Evolutionary conservation across 192 early-diverging fungal species (phyloP).

Genomic region (Coemansia sp.): DNA sequence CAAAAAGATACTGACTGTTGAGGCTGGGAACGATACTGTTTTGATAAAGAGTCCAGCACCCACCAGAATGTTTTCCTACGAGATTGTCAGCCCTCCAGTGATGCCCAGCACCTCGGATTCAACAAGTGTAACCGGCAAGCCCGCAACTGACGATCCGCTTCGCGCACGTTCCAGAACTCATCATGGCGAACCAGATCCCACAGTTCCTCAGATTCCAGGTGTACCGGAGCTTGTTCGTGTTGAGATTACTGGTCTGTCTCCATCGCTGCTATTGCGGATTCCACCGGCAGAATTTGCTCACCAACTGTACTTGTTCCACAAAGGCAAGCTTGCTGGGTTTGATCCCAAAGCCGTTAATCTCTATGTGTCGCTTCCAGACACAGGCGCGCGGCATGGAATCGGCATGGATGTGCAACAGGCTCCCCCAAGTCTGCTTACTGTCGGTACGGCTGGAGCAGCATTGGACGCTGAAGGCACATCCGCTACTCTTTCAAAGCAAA

Average conservation of each 20-base stretch:
- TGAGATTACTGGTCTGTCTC: conserved; percentile 63
- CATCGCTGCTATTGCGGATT: conserved; percentile 62
- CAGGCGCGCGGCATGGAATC: not conserved
- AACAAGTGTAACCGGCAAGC: not conserved
- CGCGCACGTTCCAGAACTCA: conserved; percentile 46
- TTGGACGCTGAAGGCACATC: conserved; percentile 5
- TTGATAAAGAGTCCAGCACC: conserved; percentile 16
- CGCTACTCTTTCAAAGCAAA: not conserved
- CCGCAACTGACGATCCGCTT: conserved; percentile 17
- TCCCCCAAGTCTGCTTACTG: conserved; percentile 33
- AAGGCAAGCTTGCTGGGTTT: conserved; percentile 33
- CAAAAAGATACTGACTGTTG: conserved; percentile 1
- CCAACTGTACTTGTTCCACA: conserved; percentile 72
- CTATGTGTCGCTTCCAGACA: conserved; percentile 28
- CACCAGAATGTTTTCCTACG: conserved; percentile 12
- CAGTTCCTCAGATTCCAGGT: conserved; percentile 42
- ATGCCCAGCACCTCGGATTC: conserved; percentile 11
- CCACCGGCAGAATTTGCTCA: conserved; percentile 63
- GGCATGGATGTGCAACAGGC: conserved; percentile 11
- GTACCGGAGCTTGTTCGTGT: conserved; percentile 54
- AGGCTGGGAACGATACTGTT: conserved; percentile 11
- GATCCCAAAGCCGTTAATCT: conserved; percentile 42
- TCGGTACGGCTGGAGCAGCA: conserved; percentile 3
- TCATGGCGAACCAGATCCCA: conserved; percentile 36
- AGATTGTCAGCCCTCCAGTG: conserved; percentile 24